Evolutionary conservation across 768 basidiomycete genomes (phyloP).

Genomic region (Calocybe indica): DNA sequence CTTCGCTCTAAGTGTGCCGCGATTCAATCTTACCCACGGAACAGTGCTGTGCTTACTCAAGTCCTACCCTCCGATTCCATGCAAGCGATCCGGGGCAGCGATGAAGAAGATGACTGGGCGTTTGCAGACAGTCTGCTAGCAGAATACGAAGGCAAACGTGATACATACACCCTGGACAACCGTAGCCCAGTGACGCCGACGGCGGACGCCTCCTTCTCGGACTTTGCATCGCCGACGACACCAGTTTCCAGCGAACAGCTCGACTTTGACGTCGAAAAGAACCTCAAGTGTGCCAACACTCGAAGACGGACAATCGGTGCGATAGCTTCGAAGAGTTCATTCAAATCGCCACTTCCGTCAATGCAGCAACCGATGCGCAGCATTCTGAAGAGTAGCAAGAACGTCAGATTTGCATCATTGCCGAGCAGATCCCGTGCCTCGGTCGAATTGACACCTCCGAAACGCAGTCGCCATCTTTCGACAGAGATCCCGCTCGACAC

Average conservation of each 20-base stretch:
- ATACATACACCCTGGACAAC: too few species aligned
- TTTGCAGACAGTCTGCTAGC: constrained; percentile 25
- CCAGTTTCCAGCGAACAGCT: too few species aligned
- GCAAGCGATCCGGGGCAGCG: constrained; percentile 1
- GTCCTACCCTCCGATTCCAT: constrained; percentile 5
- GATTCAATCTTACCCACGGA: constrained; percentile 8
- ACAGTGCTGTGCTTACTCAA: constrained; percentile 1
- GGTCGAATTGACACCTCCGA: neutral
- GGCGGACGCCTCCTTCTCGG: neutral
- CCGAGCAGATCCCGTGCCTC: constrained; percentile 10
- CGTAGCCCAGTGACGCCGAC: neutral
- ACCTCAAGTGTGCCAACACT: too few species aligned
- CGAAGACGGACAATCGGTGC: too few species aligned
- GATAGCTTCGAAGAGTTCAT: too few species aligned
- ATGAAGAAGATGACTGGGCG: constrained; percentile 29
- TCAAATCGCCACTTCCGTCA: too few species aligned
- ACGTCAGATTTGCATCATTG: constrained; percentile 36
- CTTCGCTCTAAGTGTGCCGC: constrained; percentile 33
- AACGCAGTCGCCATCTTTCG: neutral
- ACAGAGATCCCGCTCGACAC: neutral
- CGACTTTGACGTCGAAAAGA: too few species aligned
- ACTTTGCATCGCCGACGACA: neutral
- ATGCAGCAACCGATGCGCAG: constrained; percentile 15
- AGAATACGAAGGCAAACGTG: constrained; percentile 2
- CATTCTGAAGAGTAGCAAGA: constrained; percentile 34